Percentiles rank a stretch among this genome's conserved stretches.
Evolutionary conservation across 2,329 filamentous ascomycete species (phyloP).

Genomic region (Fusarium sp.): DNA sequence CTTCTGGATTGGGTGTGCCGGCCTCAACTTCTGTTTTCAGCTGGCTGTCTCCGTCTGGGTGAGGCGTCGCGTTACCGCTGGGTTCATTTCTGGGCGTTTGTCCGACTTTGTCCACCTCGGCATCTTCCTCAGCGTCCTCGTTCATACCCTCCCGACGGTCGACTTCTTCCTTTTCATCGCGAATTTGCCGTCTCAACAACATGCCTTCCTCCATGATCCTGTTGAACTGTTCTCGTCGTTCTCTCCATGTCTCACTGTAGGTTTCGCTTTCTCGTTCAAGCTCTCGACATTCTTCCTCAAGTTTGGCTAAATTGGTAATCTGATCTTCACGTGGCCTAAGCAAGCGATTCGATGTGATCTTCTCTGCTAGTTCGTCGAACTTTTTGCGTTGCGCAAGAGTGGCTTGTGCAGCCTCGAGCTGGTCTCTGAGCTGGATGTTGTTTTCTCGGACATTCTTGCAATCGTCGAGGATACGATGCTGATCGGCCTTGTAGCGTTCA

Average conservation of each 20-base stretch:
- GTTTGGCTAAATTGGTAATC: conserved; percentile 78
- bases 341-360: conserved; percentile 84
- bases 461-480: conserved; percentile 80
- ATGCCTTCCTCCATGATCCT: conserved; percentile 92
- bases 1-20: conserved; percentile 46
- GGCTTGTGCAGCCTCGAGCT: conserved; percentile 80
- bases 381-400: conserved; percentile 82
- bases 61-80: conserved; percentile 65
- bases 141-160: conserved; percentile 87
- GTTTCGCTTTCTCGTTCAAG: conserved; percentile 85
- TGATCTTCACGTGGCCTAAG: conserved; percentile 89
- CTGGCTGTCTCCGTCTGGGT: conserved; percentile 58
- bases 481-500: conserved; percentile 83
- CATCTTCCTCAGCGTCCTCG: conserved; percentile 73
- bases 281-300: conserved; percentile 89
- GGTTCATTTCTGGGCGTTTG: conserved; percentile 64
- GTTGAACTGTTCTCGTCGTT: conserved; percentile 87
- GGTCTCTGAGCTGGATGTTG: conserved; percentile 77
- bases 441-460: conserved; percentile 82
- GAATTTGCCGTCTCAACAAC: conserved; percentile 84
- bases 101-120: conserved; percentile 59
- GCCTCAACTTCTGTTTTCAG: conserved; percentile 48
- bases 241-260: conserved; percentile 85
- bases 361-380: conserved; percentile 89
- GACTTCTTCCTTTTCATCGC: conserved; percentile 95